Evolutionary conservation across 176 grass and related monocot species (phyloP), one percentile per base, ranked within the genome.

Genomic region (Phragmites australis): DNA sequence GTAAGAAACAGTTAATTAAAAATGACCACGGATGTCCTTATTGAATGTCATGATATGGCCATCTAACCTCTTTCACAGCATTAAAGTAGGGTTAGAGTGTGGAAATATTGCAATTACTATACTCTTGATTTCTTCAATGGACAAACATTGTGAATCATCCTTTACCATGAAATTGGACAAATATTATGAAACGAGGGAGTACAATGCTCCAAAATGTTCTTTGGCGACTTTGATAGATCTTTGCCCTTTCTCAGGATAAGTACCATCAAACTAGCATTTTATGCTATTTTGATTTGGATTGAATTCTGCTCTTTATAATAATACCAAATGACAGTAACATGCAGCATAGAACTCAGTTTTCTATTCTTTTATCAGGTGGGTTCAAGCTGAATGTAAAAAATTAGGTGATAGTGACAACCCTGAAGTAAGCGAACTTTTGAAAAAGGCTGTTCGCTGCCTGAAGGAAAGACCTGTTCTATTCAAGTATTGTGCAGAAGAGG

Each of bases 401-500:
- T 69, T 99, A 83, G 92, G 96, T 47, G 96, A 99, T 76, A 93
- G 65, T 74, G 96, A 99, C 82, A 99, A 93, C 87, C 90, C 96
- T 77, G 90, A 99, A 91, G 88, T 95, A 73, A 83, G 92, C 59
- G 90, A 95, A 71, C 92, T 99, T 86, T 81, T 99, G 65, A 95
- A 94, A 81, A 95, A 69, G 47, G 96, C 96, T 82, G 82, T 99
- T 83, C 75, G 75, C 54, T 93, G 90, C 77, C 76, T 99, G 68
- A 99, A 93, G 84, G 96, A 99, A 94, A 85, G 96, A 65, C 88
- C 90, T 76, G 96, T 99, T 87, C 79, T 99, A 17, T 99, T 93
- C 76, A 95, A 95, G 80, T 99, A 99, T 72, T 99, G 96, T 65
- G 86, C 96, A 85, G 96, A 99, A 89, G 96, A 99, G 92, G 96